A percentile compares a stretch with the other conserved stretches of the same genome.
These are phyloP conservation scores for Hypholoma sublateritium DNA, from an alignment of 768 basidiomycete species.

Conservation along the genomic window DNA sequence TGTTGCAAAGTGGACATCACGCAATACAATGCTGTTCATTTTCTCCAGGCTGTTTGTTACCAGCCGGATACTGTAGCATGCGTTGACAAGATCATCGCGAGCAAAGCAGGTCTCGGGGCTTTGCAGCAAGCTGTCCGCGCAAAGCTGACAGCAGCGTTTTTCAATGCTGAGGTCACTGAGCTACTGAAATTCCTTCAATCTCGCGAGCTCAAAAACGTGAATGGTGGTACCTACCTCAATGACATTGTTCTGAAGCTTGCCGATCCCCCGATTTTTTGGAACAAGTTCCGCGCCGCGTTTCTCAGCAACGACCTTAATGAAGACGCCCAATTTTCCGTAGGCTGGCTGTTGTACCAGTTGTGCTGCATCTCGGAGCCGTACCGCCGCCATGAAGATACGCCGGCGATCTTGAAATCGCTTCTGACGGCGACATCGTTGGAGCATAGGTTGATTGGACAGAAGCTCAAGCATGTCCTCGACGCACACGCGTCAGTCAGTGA, in stretches of 20 bases:
- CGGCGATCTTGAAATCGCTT: conserved; percentile 27
- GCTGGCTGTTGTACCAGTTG: conserved; percentile 50
- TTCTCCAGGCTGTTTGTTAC: conserved; percentile 45
- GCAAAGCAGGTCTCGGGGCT: conserved; percentile 32
- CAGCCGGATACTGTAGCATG: conserved; percentile 38
- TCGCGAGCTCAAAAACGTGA: conserved; percentile 35
- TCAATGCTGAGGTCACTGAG: conserved; percentile 39
- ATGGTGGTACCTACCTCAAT: conserved; percentile 41
- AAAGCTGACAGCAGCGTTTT: conserved; percentile 34
- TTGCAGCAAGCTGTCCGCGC: conserved; percentile 42
- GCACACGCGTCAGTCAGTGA: conserved; percentile 19
- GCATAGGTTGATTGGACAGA: conserved; percentile 29
- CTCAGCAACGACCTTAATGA: conserved; percentile 29
- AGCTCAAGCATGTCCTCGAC: conserved; percentile 35
- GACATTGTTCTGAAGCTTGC: conserved; percentile 39
- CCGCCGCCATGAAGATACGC: conserved; percentile 35
- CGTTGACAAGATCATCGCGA: conserved; percentile 35
- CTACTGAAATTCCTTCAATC: conserved; percentile 39
- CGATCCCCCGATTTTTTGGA: conserved; percentile 55
- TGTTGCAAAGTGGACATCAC: conserved; percentile 18
- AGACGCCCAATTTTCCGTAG: conserved; percentile 38
- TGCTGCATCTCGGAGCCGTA: conserved; percentile 34
- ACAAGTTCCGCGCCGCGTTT: conserved; percentile 34
- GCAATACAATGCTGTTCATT: conserved; percentile 27
- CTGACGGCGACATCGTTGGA: conserved; percentile 20